Evolutionary conservation across 2,329 filamentous ascomycete species (phyloP).

Genomic region (Pseudogymnoascus pannorum): DNA sequence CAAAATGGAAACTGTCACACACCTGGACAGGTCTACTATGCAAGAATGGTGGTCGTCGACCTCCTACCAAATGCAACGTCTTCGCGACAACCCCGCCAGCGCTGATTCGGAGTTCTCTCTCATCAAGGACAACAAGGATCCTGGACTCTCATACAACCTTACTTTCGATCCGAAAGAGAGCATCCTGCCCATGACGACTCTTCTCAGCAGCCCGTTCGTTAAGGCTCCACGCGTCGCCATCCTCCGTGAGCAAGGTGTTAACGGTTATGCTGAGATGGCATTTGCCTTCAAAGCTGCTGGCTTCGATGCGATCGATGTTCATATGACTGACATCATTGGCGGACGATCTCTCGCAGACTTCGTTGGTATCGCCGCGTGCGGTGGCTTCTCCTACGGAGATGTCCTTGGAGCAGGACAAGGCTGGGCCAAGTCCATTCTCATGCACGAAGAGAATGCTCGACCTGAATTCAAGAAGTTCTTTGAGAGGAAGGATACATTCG

Average conservation of each 20-base stretch:
- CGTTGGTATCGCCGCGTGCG: conserved; percentile 84
- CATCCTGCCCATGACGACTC: conserved; percentile 57
- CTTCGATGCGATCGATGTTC: conserved; percentile 86
- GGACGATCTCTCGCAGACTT: conserved; percentile 76
- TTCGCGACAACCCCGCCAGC: conserved; percentile 80
- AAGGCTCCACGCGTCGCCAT: conserved; percentile 74
- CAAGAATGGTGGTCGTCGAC: conserved; percentile 86
- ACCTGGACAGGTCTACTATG: conserved; percentile 61
- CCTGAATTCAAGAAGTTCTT: conserved; percentile 81
- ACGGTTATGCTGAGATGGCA: conserved; percentile 95
- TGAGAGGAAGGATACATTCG: conserved; percentile 78
- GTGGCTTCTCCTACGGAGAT: conserved; percentile 87
- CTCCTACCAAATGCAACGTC: conserved; percentile 82
- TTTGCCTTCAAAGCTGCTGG: conserved; percentile 89
- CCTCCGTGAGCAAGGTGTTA: conserved; percentile 89
- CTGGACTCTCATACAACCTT: conserved; percentile 77
- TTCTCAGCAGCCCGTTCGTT: conserved; percentile 45
- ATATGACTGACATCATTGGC: conserved; percentile 88
- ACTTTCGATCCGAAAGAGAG: conserved; percentile 71
- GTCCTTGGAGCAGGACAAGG: conserved; percentile 91
- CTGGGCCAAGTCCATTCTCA: conserved; percentile 88
- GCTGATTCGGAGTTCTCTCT: conserved; percentile 76
- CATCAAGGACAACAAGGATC: conserved; percentile 67
- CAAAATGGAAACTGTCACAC: conserved; percentile 59
- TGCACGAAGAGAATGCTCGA: conserved; percentile 66